Percentiles rank a stretch among this genome's conserved stretches.
Conservation (phyloP, 2,329 filamentous ascomycete species). For the Aspergillus clavatus region DNA sequence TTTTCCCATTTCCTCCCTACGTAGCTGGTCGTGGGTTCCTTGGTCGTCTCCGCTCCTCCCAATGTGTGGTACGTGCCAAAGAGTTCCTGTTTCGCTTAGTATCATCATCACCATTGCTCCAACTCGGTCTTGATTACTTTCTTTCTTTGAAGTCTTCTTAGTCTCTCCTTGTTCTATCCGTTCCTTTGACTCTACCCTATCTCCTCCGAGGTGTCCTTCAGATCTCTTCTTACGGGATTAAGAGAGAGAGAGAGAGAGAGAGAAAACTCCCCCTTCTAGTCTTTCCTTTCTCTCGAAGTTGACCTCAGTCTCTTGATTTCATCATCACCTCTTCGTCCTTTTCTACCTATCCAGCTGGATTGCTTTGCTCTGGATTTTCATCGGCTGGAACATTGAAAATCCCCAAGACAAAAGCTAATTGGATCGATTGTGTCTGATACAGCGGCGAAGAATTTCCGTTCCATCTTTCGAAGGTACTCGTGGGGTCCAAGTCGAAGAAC, state of each 20-base stretch:
- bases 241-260: no score
- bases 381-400: not conserved
- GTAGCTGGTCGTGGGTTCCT: not conserved
- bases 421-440: conserved; percentile 2
- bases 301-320: conserved; percentile 2
- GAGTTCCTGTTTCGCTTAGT: no score
- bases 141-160: not conserved
- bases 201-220: no score
- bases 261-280: not conserved
- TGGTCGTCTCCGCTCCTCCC: conserved; percentile 5
- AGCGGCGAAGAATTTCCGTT: conserved; percentile 27
- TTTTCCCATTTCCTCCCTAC: not conserved
- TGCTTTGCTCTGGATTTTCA: no score
- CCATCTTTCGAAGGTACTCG: conserved; percentile 27
- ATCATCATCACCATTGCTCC: conserved; percentile 3
- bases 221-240: no score
- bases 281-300: not conserved
- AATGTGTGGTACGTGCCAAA: conserved; percentile 21
- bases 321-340: not conserved
- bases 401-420: not conserved
- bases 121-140: conserved; percentile 3
- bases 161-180: conserved; percentile 1
- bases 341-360: not conserved
- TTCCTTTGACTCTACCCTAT: no score
- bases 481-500: conserved; percentile 22